Base-by-base conservation (phyloP, 768 basidiomycete species). In the Hortiboletus campestris region DNA sequence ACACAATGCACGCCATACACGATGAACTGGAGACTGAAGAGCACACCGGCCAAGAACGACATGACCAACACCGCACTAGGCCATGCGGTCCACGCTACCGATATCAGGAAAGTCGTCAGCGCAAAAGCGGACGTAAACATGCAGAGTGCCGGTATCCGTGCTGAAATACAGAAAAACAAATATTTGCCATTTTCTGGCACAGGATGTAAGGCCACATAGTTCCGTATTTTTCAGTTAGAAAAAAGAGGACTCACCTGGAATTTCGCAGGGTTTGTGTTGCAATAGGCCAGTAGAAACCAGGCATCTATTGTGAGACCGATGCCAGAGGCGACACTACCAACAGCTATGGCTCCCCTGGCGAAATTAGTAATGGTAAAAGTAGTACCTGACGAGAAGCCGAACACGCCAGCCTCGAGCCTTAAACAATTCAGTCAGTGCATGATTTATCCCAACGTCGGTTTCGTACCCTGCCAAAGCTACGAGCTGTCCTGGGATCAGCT, bases 211-310 rank as follows among this genome's bases (percentile, higher is more conserved):
- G 17, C 7, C 5, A 16, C 2, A 5, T 9, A 17, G 19, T 35
- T 22, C 12, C 2, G 19, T 5, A n/a, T 1, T 3, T 3, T 2
- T 1, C 19, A 9, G 4, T 6, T n/a, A 25, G n/a, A 39, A 14
- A 38, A 25, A 3, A 68, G 16, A 38, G 22, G 4, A n/a, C 80
- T 36, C 54, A 85, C 86, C 53, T 79, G 76, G 60, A 87, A 86
- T 13, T 79, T 84, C 0, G 69, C 60, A 0, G 79, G 59, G 51
- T 80, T 77, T 4, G 74, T 76, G 69, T 83, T 82, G 57, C 74
- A 78, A 66, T 89, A 91, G 2, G 75, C 73, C 6, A 90, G 69
- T 20, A 88, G 67, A 67, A 88, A 84, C 85, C 85, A 89, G 0
- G 81, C 79, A 46, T 83, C 82, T 51, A 79, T 78, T 7, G 80